Base-by-base conservation (phyloP, 495 filamentous ascomycete species). In the Penicillium cosmopolitanum region DNA sequence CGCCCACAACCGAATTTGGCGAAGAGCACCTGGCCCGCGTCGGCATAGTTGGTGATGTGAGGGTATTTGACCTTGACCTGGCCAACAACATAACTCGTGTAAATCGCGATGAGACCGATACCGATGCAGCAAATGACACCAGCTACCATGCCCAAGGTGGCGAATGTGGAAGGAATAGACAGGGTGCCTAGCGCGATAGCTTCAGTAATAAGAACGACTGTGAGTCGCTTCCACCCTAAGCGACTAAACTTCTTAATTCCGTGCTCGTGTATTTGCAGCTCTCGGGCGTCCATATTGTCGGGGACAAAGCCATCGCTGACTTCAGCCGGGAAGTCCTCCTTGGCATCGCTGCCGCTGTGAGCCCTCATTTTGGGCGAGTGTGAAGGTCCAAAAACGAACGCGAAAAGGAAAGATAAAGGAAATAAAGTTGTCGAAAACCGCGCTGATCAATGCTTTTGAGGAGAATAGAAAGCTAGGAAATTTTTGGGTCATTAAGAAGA, bases 21-120 rank as follows among this genome's bases (percentile, higher is more conserved):
- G 16, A 44, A 44, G 16, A 44, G 42, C 15, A 44, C 42, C 8
- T 44, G 16, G 5, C 42, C 42, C 42, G 42, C 42, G 16, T 44
- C 42, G 42, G 42, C 42, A 18, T 16, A 44, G 16, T 44, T 44
- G 15, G 42, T 19, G 16, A 44, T 44, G 8, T 44, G 42, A 44
- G 42, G 42, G 42, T 44, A 19, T 44, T 16, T 19, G 16, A 44
- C 42, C 42, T 44, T 44, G n/a, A 44, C 42, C 42, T 44, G 42
- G 16, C 42, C 42, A 44, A 44, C 42, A 19, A 44, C 42, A 44
- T 44, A 44, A 10, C 42, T 44, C 42, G 42, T 44, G 42, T 44
- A 44, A 15, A 44, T 44, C 15, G 42, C 42, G n/a, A 44, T 44
- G 7, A 18, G 15, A 19, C 42, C 42, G 16, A 44, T 44, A 10